phyloP scores from a whole-genome alignment of 352 stramenopile species.

The Pseudoperonospora humuli region DNA sequence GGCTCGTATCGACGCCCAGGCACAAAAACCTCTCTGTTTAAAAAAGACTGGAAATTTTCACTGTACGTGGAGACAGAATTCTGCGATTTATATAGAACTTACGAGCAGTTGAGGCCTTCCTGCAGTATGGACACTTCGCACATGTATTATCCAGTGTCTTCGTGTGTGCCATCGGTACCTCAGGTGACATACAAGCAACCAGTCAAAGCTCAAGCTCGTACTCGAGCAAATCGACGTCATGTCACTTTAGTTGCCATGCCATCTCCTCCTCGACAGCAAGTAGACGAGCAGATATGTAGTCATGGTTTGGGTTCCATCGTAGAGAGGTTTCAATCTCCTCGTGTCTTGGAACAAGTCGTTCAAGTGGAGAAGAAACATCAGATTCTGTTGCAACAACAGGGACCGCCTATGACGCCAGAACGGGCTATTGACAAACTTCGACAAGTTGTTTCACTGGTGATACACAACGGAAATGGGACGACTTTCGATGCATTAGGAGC shows the following conservation, averaged over 20 bases:
- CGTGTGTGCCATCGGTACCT: conserved; percentile 6
- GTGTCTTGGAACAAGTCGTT: conserved; percentile 26
- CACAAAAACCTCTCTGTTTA: no score
- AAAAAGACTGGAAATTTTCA: no score
- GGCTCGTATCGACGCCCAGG: no score
- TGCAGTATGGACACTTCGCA: conserved; percentile 16
- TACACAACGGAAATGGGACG: no score
- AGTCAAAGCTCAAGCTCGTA: conserved; percentile 10
- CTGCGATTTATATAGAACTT: no score
- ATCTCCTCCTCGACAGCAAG: neutral
- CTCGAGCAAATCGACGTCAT: conserved; percentile 9
- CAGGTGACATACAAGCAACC: conserved; percentile 25
- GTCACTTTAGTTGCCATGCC: conserved; percentile 6
- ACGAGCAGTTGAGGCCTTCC: no score
- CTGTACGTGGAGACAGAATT: no score
- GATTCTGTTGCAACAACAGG: no score
- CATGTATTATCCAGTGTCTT: conserved; percentile 7
- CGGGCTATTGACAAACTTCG: no score
- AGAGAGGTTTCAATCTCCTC: conserved; percentile 27
- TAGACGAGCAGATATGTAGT: neutral
- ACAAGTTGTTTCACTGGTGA: no score
- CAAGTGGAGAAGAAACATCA: no score
- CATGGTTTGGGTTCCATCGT: neutral
- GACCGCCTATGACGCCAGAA: no score
- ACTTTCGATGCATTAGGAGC: neutral